Evolutionary conservation across 202 grass and related monocot genomes (phyloP), one percentile per base, ranked within the genome.

Genomic region (Saccharum hybrid): DNA sequence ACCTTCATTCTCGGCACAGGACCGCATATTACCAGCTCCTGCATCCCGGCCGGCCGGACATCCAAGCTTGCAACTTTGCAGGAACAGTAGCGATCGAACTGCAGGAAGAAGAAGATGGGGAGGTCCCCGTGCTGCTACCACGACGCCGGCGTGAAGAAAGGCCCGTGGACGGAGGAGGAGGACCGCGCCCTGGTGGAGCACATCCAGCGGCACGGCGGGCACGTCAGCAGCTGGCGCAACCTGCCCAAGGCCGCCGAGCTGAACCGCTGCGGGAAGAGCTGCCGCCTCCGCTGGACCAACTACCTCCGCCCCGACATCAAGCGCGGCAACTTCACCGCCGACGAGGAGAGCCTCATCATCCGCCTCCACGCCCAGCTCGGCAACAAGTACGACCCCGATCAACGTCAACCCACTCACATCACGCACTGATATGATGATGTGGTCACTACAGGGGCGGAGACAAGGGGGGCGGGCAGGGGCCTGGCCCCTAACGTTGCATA

Each of bases 241-340:
- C 80, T 90, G 34, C 84, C 90, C 59, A 84, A 80, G 80, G 66
- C 66, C 18, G 80, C 87, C n/a, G 83, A 87, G 0, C 72, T 92
- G 0, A 92, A 92, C 90, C 74, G 93, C 10, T 92, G 90, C 76
- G 86, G 93, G 9, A 96, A 96, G 84, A 96, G 93, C 86, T 96
- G 93, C 86, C 85, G 93, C 75, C 93, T 96, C 81, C 86, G 93
- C 0, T 96, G 88, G 90, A 93, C 77, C 26, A 96, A 96, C 90
- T 96, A 96, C 82, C 90, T 96, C 70, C 90, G 90, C 68, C 90
- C 93, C 7, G 86, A 96, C 77, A 96, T 96, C 82, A 93, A 85
- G 80, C 87, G 81, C 79, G 93, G 93, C 36, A 79, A 86, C 66
- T 96, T 96, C 84, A 26, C 84, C 66, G 84, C 74, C 42, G 90